Percentiles rank a stretch among this genome's conserved stretches.
Conservation (phyloP, 768 basidiomycete species). For the Russula olivacea region DNA sequence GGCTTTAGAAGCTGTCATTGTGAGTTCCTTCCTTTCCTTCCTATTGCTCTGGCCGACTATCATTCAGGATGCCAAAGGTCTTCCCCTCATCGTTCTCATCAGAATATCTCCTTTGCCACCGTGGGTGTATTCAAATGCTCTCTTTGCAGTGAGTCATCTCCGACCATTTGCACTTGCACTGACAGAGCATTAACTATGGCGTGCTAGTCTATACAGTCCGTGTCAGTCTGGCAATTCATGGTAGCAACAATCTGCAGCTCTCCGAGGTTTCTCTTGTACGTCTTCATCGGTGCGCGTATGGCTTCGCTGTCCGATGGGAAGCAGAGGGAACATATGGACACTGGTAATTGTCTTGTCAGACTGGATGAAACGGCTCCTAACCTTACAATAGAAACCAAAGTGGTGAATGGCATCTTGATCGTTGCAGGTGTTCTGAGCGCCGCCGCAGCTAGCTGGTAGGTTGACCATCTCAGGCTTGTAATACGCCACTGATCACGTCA, state of each 20-base stretch:
- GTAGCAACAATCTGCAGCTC: conserved; percentile 64
- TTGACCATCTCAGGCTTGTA: conserved; percentile 11
- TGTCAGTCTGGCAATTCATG: conserved; percentile 69
- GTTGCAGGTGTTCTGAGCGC: conserved; percentile 54
- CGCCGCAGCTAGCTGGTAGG: conserved; percentile 61
- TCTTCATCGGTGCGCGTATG: conserved; percentile 74
- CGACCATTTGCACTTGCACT: neutral
- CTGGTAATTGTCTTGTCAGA: conserved; percentile 40
- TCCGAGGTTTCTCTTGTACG: conserved; percentile 66
- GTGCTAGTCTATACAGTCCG: conserved; percentile 61
- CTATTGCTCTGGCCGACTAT: conserved; percentile 2
- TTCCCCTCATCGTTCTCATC: conserved; percentile 77
- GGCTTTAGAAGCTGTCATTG: conserved; percentile 69
- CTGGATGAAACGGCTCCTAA: neutral
- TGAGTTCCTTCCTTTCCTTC: conserved; percentile 33
- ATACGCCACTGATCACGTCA: conserved; percentile 17
- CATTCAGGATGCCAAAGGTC: conserved; percentile 59
- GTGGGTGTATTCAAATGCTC: conserved; percentile 79
- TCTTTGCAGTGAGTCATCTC: conserved; percentile 58
- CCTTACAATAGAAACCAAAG: conserved; percentile 46
- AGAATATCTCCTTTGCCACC: conserved; percentile 80
- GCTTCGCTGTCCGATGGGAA: conserved; percentile 72
- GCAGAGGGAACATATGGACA: conserved; percentile 69
- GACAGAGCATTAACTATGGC: neutral
- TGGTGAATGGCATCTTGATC: conserved; percentile 57